Conservation (phyloP, 1,139 yeast genomes). For the Blastobotrys persicus region DNA sequence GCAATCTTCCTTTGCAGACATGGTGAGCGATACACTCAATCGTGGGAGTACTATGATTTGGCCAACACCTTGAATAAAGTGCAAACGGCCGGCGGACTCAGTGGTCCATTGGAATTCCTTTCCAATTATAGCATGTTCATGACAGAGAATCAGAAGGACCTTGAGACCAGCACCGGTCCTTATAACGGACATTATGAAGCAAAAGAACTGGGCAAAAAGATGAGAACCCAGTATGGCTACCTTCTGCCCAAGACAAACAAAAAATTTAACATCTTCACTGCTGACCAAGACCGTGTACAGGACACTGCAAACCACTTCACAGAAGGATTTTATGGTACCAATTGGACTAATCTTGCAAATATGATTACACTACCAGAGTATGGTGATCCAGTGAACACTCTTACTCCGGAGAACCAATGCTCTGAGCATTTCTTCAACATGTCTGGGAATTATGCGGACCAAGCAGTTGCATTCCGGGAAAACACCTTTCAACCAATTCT, state of each 20-base stretch:
- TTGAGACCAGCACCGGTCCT: slow-evolving; percentile 21
- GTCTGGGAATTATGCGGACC: neutral
- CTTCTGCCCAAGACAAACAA: slow-evolving; percentile 6
- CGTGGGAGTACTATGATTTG: slow-evolving; percentile 11
- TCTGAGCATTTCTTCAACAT: slow-evolving; percentile 5
- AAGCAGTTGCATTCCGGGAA: neutral
- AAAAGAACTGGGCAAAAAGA: slow-evolving; percentile 13
- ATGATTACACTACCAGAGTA: slow-evolving; percentile 1
- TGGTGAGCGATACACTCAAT: slow-evolving; percentile 24
- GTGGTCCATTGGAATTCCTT: slow-evolving; percentile 22
- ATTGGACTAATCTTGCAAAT: neutral
- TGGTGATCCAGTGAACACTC: slow-evolving; percentile 40
- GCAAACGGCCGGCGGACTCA: slow-evolving; percentile 6
- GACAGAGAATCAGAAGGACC: slow-evolving; percentile 14
- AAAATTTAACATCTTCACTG: neutral
- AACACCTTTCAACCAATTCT: neutral
- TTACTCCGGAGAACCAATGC: slow-evolving; percentile 37
- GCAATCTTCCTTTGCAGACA: slow-evolving; percentile 24
- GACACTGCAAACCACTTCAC: slow-evolving; percentile 19
- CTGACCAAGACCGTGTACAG: slow-evolving; percentile 14
- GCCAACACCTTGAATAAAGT: slow-evolving; percentile 8
- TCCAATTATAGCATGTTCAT: slow-evolving; percentile 17
- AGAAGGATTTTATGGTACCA: slow-evolving; percentile 13
- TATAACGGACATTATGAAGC: slow-evolving; percentile 21
- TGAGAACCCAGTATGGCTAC: slow-evolving; percentile 15